Conservation (phyloP, 768 basidiomycete species). For the Termitomyces sp. region DNA sequence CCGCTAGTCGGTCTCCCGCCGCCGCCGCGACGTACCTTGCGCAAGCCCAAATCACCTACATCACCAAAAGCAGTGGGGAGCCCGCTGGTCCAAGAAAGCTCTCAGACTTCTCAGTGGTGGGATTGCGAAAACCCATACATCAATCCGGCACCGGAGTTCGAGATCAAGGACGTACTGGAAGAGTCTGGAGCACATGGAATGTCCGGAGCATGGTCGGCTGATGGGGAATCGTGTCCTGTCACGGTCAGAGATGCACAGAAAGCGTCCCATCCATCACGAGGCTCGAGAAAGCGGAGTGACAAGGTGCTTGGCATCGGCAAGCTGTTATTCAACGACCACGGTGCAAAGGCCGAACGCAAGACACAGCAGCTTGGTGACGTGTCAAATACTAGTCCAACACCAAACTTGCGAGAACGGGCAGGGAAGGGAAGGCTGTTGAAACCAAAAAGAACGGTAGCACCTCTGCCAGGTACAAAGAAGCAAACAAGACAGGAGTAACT, state of each 20-base stretch:
- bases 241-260: neutral
- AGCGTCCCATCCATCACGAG: conserved; percentile 9
- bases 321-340: conserved; percentile 6
- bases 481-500: neutral
- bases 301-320: conserved; percentile 16
- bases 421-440: conserved; percentile 16
- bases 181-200: conserved; percentile 8
- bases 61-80: conserved; percentile 10
- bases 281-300: conserved; percentile 11
- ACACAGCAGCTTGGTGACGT: conserved; percentile 4
- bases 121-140: conserved; percentile 37
- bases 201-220: conserved; percentile 8
- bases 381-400: conserved; percentile 3
- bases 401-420: conserved; percentile 14
- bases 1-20: conserved; percentile 57
- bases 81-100: conserved; percentile 7
- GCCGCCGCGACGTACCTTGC: conserved; percentile 25
- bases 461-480: neutral
- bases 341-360: conserved; percentile 3
- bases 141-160: conserved; percentile 36
- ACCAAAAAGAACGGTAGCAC: conserved; percentile 2
- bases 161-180: conserved; percentile 6
- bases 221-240: conserved; percentile 7
- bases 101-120: conserved; percentile 6
- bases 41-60: conserved; percentile 16